Base-by-base conservation (phyloP, 2,329 filamentous ascomycete species). In the Aspergillus quadricinctus region DNA sequence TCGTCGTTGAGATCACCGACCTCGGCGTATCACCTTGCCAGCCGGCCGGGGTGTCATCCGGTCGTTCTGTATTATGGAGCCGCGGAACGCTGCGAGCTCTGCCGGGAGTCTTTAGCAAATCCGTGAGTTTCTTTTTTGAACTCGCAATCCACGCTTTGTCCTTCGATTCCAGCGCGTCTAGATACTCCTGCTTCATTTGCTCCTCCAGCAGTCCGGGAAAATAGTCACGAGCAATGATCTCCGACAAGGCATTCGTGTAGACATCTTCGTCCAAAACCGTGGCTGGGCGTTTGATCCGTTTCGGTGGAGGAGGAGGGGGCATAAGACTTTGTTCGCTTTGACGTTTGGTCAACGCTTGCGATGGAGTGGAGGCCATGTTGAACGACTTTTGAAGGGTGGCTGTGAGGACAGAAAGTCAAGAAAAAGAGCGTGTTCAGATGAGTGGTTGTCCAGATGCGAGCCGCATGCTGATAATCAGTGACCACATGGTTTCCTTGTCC, bases 151-250 rank as follows among this genome's bases (percentile, higher is more conserved):
- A 97, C 63, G 84, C 82, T 51, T 83, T 78, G 73, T 99, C 87
- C 56, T 88, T 88, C 17, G 92, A 96, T 8, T 96, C 92, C 8
- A 97, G 77, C 0, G 94, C 94, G 67, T 95, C 88, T 29, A 99
- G 80, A 65, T 97, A 97, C 66, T 99, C 94, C 70, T 92, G 87
- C 72, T 97, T 92, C 0, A 88, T 88, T 66, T 96, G 87, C 14
- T 87, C 87, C 71, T 97, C 92, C 4, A 92, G 78, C 0, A 99
- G 81, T 0, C 93, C 94, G 0, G 94, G 94, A 68, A 97, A 99
- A 79, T 96, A 99, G 79, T 99, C 94, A 62, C 94, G 87, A 9
- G 91, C 90, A 61, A 99, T 96, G 69, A 99, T 97, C 64, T 94
- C 88, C 0, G 92, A 96, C 28, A 99, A 81, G 1, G 90, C 89